Percentiles rank a stretch among this genome's conserved stretches.
phyloP scores from a whole-genome alignment of 192 early-diverging fungal genomes.

The Linnemannia hyalina region DNA sequence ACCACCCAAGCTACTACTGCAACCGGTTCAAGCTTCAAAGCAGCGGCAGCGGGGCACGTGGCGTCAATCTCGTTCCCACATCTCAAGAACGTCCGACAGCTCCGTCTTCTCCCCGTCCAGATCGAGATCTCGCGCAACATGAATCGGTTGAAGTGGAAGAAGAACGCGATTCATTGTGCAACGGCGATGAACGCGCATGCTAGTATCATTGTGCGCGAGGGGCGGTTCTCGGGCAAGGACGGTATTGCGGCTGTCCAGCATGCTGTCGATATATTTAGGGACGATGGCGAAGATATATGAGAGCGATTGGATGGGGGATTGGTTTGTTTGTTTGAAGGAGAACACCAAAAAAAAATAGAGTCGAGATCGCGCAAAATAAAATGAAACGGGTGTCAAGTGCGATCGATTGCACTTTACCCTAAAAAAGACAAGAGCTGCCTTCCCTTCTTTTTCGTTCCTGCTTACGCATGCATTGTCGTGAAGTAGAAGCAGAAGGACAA shows the following conservation, averaged over 20 bases:
- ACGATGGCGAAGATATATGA: conserved; percentile 50
- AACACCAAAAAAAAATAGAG: not conserved
- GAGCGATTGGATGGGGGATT: not conserved
- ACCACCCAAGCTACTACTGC: not conserved
- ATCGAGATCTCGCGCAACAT: conserved; percentile 52
- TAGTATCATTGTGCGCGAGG: conserved; percentile 63
- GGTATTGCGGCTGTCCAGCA: conserved; percentile 63
- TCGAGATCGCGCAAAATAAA: not conserved
- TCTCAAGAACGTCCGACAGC: conserved; percentile 30
- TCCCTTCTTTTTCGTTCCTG: not conserved
- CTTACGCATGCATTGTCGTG: not conserved
- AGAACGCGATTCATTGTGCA: conserved; percentile 57
- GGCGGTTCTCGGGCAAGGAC: conserved; percentile 38
- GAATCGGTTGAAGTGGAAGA: conserved; percentile 60
- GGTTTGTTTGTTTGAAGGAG: not conserved
- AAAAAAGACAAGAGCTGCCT: not conserved
- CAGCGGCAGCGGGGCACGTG: not conserved
- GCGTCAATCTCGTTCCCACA: conserved; percentile 38
- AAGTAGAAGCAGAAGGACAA: too few species aligned
- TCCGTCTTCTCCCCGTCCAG: conserved; percentile 44
- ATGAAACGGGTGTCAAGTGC: not conserved
- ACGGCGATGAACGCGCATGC: conserved; percentile 65
- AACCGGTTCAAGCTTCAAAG: too few species aligned
- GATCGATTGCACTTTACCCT: not conserved
- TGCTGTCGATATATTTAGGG: conserved; percentile 62